Conservation (phyloP, 495 filamentous ascomycete species). For the Neurospora cerealis region DNA sequence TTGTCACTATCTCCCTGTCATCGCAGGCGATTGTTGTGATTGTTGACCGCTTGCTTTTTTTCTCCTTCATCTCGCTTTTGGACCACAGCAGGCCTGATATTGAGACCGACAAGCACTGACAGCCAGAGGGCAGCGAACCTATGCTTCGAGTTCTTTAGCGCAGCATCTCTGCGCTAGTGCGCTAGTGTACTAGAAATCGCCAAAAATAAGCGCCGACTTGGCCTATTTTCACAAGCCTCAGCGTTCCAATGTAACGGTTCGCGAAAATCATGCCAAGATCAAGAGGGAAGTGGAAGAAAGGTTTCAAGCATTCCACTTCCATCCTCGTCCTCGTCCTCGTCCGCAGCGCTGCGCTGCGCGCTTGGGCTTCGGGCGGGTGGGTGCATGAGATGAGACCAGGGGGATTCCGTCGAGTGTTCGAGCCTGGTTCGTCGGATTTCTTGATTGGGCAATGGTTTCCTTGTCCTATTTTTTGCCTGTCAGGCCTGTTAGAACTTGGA, state of each 20-base stretch:
- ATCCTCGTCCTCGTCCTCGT: not conserved
- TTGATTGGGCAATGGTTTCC: not conserved
- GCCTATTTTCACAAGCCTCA: not conserved
- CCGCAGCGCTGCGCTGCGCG: not conserved
- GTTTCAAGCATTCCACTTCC: not conserved
- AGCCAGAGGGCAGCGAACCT: not conserved
- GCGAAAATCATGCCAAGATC: not conserved
- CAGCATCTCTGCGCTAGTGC: not conserved
- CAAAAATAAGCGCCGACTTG: not conserved
- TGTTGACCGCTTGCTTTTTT: too few relatives aligned
- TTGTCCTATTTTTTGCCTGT: not conserved
- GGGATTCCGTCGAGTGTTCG: not conserved
- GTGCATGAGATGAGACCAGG: not conserved
- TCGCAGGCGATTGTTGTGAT: too few relatives aligned
- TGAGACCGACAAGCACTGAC: too few relatives aligned
- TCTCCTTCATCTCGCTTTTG: too few relatives aligned
- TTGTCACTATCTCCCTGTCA: not conserved
- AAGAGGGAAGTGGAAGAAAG: not conserved
- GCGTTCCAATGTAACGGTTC: not conserved
- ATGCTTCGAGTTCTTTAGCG: not conserved
- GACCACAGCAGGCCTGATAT: not conserved
- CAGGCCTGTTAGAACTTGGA: not conserved
- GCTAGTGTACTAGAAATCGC: not conserved
- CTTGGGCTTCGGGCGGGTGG: not conserved
- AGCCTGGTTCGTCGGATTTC: not conserved